These are phyloP conservation scores for Achlya hypogyna DNA, from an alignment of 352 stramenopile species.

Conservation along the genomic window DNA sequence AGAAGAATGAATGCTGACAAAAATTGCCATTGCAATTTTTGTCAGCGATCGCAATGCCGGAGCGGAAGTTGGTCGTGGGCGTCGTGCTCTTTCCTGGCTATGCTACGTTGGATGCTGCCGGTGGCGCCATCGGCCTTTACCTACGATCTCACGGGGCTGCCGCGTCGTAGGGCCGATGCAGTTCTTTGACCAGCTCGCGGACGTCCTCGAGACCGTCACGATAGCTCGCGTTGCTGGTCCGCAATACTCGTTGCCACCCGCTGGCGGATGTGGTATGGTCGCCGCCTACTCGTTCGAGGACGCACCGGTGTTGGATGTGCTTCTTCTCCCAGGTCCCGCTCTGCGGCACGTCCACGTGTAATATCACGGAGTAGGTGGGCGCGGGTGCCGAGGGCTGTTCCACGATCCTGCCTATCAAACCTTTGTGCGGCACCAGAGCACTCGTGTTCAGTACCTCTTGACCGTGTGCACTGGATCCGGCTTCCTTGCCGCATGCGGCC, in stretches of 20 bases:
- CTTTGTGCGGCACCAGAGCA: neutral
- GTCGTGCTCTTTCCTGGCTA: neutral
- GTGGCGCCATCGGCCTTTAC: neutral
- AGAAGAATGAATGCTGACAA: too few relatives aligned
- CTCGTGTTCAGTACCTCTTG: constrained; percentile 25
- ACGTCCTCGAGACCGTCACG: neutral
- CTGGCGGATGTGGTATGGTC: neutral
- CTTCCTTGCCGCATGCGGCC: constrained; percentile 34
- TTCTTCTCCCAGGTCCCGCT: neutral
- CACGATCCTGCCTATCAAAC: neutral
- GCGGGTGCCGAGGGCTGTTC: neutral
- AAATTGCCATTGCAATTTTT: too few relatives aligned
- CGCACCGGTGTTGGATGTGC: neutral
- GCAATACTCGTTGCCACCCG: neutral
- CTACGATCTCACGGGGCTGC: neutral
- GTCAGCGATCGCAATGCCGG: too few relatives aligned
- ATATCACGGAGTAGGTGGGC: neutral
- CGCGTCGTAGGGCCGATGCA: neutral
- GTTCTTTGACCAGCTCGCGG: neutral
- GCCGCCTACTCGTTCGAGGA: neutral
- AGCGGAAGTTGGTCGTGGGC: neutral
- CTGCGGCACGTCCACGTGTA: neutral
- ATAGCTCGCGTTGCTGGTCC: neutral
- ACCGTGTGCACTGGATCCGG: constrained; percentile 49
- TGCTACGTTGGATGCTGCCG: neutral